Conservation (phyloP, 169 alveolate species). For the Plasmodium cynomolgi region DNA sequence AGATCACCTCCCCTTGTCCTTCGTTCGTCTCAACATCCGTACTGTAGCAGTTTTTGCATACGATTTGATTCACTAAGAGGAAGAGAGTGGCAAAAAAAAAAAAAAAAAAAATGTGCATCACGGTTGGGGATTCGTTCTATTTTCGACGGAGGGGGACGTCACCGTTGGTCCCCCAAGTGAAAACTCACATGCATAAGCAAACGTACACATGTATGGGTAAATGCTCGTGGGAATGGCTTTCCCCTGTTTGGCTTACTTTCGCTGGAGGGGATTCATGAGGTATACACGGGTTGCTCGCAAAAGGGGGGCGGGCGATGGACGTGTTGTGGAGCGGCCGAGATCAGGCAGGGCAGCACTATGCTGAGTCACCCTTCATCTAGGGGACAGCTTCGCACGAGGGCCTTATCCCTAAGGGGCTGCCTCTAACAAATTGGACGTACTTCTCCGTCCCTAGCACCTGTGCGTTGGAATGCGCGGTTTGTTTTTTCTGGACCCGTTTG, state of each 20-base stretch:
- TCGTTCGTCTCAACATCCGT: slow-evolving; percentile 76
- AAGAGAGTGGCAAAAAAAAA: neutral
- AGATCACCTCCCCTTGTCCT: slow-evolving; percentile 90
- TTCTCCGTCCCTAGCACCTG: neutral
- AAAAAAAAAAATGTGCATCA: neutral
- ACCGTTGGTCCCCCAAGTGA: neutral
- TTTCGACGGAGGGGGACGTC: neutral
- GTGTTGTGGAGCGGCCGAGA: neutral
- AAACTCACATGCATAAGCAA: neutral
- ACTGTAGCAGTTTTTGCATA: slow-evolving; percentile 61
- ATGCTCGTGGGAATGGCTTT: neutral
- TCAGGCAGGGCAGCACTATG: neutral
- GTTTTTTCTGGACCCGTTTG: neutral
- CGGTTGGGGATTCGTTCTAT: neutral
- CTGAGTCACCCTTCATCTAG: neutral
- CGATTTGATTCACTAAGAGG: slow-evolving; percentile 36
- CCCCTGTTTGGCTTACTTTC: neutral
- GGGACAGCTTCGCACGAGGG: neutral
- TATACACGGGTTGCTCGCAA: neutral
- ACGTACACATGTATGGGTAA: neutral
- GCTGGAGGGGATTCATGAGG: neutral
- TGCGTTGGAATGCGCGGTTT: neutral
- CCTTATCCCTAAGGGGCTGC: neutral
- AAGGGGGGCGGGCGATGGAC: neutral
- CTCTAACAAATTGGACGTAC: neutral